A percentile compares a stretch with the other conserved stretches of the same genome.
Conservation (phyloP, 169 alveolate species). For the Plasmodium knowlesi region DNA sequence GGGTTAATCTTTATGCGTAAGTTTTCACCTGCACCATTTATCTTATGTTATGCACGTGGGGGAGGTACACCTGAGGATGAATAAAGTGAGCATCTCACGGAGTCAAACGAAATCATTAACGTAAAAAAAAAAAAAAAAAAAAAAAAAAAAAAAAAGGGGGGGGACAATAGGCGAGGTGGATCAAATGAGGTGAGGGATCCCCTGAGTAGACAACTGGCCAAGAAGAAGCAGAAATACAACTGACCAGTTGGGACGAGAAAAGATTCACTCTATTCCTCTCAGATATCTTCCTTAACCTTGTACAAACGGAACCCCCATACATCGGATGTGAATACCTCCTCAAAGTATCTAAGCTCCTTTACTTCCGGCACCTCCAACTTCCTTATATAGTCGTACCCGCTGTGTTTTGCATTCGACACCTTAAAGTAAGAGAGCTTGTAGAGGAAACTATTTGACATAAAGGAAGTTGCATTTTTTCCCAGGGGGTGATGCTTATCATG, state of each 20-base stretch:
- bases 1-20: not conserved
- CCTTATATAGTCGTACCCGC: constrained; percentile 95
- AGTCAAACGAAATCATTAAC: too few species aligned
- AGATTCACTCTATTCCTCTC: not conserved
- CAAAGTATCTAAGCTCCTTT: constrained; percentile 90
- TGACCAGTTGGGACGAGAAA: not conserved
- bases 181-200: not conserved
- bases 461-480: constrained; percentile 92
- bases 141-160: too few species aligned
- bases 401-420: constrained; percentile 89
- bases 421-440: constrained; percentile 95
- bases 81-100: not conserved
- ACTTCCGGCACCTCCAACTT: constrained; percentile 84
- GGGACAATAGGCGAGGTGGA: not conserved
- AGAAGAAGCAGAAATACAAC: too few species aligned
- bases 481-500: constrained; percentile 84
- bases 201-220: too few species aligned
- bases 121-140: not conserved
- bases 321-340: constrained; percentile 97
- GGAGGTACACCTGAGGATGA: not conserved
- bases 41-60: not conserved
- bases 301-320: constrained; percentile 98
- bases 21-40: not conserved
- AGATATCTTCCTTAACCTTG: constrained; percentile 82
- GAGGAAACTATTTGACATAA: constrained; percentile 93